These are phyloP conservation scores for Aspergillus sp. DNA, from an alignment of 2,329 filamentous ascomycete species.

Conservation along the genomic window DNA sequence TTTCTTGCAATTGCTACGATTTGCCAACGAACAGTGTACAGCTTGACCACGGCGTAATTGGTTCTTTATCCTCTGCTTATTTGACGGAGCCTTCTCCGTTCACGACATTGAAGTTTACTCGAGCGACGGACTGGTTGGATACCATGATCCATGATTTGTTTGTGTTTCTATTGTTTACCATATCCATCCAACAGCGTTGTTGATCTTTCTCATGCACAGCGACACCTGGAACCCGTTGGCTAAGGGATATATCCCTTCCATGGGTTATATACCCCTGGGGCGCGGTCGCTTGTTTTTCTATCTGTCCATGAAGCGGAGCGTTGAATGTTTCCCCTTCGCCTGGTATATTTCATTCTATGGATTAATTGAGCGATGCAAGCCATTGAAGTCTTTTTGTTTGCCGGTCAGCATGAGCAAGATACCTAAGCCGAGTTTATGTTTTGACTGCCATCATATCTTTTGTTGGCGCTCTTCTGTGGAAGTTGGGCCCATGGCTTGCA, in stretches of 20 bases:
- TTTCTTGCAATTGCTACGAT: constrained; percentile 13
- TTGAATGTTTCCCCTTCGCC: constrained; percentile 2
- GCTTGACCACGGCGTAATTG: constrained; percentile 1
- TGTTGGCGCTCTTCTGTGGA: no score
- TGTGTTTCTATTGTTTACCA: background rate
- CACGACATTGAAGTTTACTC: constrained; percentile 3
- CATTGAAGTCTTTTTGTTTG: constrained; percentile 10
- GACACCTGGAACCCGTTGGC: background rate
- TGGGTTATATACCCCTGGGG: background rate
- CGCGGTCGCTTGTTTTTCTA: background rate
- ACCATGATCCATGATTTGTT: background rate
- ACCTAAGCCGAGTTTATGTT: constrained; percentile 19
- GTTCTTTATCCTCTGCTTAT: constrained; percentile 1
- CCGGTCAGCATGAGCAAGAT: constrained; percentile 23
- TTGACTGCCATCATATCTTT: no score
- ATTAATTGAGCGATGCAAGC: constrained; percentile 6
- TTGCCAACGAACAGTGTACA: constrained; percentile 3
- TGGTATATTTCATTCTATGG: constrained; percentile 1
- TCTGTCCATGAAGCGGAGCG: background rate
- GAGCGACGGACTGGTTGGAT: constrained; percentile 2
- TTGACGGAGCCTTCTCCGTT: constrained; percentile 1
- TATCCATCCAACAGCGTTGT: background rate
- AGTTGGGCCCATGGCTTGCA: no score
- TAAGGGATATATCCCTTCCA: background rate
- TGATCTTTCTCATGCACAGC: background rate